Evolutionary conservation across 2,329 filamentous ascomycete species (phyloP).

Genomic region (Hypoxylon rubiginosum): DNA sequence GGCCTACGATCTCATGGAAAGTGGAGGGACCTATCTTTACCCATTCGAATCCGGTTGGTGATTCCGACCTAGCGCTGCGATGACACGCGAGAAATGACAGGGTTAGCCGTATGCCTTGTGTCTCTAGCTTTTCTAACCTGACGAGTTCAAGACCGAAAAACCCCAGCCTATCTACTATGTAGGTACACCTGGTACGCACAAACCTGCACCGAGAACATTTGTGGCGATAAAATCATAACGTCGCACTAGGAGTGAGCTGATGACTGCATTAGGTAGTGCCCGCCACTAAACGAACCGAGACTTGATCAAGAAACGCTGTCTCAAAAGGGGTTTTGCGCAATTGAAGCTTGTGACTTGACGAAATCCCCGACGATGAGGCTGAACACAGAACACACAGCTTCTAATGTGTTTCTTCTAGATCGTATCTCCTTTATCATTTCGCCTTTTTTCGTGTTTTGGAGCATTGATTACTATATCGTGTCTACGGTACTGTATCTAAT

Average conservation of each 20-base stretch:
- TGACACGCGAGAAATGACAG: constrained; percentile 38
- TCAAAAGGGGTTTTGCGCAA: constrained; percentile 13
- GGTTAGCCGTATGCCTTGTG: constrained; percentile 24
- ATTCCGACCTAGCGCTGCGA: constrained; percentile 35
- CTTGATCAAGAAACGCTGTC: constrained; percentile 1
- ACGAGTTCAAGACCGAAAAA: constrained; percentile 17
- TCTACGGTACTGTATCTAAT: constrained; percentile 15
- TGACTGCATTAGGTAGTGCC: constrained; percentile 18
- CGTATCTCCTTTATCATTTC: neutral
- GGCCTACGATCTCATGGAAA: constrained; percentile 38
- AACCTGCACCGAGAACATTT: constrained; percentile 17
- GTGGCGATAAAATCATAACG: constrained; percentile 20
- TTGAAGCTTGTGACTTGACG: constrained; percentile 6
- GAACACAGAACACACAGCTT: neutral
- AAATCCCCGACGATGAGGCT: constrained; percentile 7
- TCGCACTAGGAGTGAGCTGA: constrained; percentile 29
- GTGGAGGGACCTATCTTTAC: constrained; percentile 29
- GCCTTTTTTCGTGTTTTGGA: neutral
- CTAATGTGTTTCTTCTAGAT: neutral
- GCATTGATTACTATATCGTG: neutral
- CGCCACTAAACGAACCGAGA: constrained; percentile 12
- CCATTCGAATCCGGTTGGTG: constrained; percentile 36
- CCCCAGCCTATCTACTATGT: constrained; percentile 20
- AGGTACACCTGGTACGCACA: no score
- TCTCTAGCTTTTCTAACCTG: constrained; percentile 5